These are phyloP conservation scores for Calonectria crousiana DNA, from an alignment of 2,329 filamentous ascomycete species.

Conservation along the genomic window DNA sequence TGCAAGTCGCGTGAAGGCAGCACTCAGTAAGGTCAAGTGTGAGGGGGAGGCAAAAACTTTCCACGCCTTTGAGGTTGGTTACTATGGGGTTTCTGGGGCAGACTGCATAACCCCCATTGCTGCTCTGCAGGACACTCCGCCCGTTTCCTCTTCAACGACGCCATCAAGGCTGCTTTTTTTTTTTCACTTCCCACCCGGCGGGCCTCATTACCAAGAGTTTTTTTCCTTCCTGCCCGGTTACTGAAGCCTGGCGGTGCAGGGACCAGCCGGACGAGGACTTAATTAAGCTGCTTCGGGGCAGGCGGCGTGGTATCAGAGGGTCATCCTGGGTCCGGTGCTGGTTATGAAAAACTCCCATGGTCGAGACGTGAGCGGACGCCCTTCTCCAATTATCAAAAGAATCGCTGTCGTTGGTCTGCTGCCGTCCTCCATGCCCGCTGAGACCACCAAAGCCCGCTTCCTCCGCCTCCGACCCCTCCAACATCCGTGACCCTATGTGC, in stretches of 20 bases:
- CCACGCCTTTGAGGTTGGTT: conserved; percentile 32
- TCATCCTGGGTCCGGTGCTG: conserved; percentile 28
- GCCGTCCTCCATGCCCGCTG: conserved; percentile 24
- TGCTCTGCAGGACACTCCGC: conserved; percentile 27
- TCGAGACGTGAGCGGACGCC: conserved; percentile 33
- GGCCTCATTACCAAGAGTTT: conserved; percentile 9
- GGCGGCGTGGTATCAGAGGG: conserved; percentile 29
- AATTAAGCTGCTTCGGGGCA: conserved; percentile 31
- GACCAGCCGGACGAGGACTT: conserved; percentile 35
- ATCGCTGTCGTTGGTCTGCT: conserved; percentile 34
- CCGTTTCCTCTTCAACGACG: conserved; percentile 38
- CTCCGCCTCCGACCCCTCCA: conserved; percentile 26
- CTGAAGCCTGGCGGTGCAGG: conserved; percentile 26
- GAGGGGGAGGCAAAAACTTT: conserved; percentile 36
- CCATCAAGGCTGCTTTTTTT: conserved; percentile 31
- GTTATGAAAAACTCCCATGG: conserved; percentile 27
- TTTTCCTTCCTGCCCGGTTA: background rate
- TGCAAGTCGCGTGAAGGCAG: conserved; percentile 44
- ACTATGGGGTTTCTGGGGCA: conserved; percentile 35
- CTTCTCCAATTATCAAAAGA: conserved; percentile 40
- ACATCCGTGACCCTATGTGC: conserved; percentile 21
- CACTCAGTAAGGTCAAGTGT: conserved; percentile 32
- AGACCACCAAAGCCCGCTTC: conserved; percentile 21
- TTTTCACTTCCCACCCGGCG: conserved; percentile 22
- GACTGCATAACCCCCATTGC: conserved; percentile 33